Conservation (phyloP, 169 alveolate genomes). For the Perkinsus chesapeaki region DNA sequence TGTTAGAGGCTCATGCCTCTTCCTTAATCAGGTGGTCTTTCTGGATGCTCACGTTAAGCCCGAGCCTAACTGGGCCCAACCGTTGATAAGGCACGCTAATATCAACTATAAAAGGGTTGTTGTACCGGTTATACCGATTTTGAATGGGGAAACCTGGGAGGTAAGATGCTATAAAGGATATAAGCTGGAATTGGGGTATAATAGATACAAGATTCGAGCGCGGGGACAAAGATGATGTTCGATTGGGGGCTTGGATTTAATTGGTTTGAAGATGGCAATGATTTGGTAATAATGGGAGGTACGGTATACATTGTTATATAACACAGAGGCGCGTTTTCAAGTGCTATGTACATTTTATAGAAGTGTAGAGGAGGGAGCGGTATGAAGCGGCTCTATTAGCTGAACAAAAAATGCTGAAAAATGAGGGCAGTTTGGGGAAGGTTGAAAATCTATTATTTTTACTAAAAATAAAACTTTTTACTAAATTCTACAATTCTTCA, state of each 20-base stretch:
- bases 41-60: constrained; percentile 58
- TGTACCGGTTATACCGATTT: constrained; percentile 40
- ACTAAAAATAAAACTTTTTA: too few species aligned
- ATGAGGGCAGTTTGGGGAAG: too few species aligned
- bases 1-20: too few species aligned
- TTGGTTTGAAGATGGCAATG: constrained; percentile 52
- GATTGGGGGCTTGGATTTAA: constrained; percentile 51
- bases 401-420: too few species aligned
- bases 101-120: constrained; percentile 50
- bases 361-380: too few species aligned
- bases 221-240: constrained; percentile 51
- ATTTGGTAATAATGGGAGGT: constrained; percentile 11
- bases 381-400: too few species aligned
- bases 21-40: constrained; percentile 27
- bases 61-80: constrained; percentile 29
- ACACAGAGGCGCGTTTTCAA: too few species aligned
- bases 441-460: too few species aligned
- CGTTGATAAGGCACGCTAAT: constrained; percentile 36
- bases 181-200: neutral
- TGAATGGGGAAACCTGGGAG: constrained; percentile 41
- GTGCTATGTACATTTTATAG: too few species aligned
- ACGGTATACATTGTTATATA: too few species aligned
- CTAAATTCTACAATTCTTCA: too few species aligned
- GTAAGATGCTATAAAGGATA: neutral
- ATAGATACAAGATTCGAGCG: neutral